These are phyloP conservation scores for Gymnopilus junonius DNA, from an alignment of 768 basidiomycete species.

Conservation along the genomic window DNA sequence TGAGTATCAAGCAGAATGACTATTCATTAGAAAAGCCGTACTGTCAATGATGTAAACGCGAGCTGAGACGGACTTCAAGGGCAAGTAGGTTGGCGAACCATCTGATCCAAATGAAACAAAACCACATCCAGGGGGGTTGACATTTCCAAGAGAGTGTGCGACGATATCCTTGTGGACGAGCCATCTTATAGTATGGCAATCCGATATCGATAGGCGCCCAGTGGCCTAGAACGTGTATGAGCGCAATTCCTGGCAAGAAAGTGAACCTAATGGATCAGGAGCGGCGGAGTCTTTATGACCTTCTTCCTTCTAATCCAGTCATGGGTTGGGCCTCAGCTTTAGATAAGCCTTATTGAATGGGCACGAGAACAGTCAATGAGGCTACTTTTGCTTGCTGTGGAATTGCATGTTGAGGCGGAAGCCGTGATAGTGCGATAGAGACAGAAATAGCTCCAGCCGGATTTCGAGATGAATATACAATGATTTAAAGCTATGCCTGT, in stretches of 20 bases:
- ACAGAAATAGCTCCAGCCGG: background rate
- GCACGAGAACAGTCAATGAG: background rate
- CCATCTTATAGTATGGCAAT: background rate
- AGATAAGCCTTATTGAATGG: background rate
- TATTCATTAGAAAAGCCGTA: background rate
- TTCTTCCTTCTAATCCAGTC: background rate
- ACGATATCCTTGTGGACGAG: background rate
- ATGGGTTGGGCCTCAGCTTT: background rate
- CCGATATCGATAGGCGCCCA: background rate
- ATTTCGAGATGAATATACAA: background rate
- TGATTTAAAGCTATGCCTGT: background rate
- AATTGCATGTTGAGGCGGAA: background rate
- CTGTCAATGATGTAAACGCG: constrained; percentile 5
- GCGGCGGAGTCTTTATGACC: background rate
- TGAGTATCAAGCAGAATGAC: background rate
- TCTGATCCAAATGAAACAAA: constrained; percentile 2
- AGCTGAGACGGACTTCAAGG: constrained; percentile 6
- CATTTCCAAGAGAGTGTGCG: background rate
- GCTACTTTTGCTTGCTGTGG: background rate
- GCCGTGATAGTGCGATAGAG: background rate
- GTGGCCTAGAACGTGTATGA: background rate
- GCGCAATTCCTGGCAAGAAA: background rate
- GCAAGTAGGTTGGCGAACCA: constrained; percentile 2
- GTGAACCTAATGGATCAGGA: background rate
- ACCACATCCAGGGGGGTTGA: constrained; percentile 1